Base-by-base conservation (phyloP, 2,329 filamentous ascomycete genomes). In the Pezizomycotina sp. region DNA sequence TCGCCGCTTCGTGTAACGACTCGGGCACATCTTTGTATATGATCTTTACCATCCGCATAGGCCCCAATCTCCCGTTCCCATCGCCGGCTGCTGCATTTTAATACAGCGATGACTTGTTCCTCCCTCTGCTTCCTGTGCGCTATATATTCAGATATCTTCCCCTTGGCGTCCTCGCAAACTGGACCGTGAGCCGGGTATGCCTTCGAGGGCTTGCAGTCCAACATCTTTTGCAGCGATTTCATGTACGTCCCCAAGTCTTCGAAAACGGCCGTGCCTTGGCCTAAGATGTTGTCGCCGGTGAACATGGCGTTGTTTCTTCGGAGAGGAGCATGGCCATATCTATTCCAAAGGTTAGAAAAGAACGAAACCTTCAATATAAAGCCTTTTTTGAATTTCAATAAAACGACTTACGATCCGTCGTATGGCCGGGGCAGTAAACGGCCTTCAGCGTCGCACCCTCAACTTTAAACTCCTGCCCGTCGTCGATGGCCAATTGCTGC, bases 171-270 rank as follows among this genome's bases (percentile, higher is more conserved):
- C 23, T 74, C 68, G 15, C 95, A 65, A 3, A 89, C 70, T 0
- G 74, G 67, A 0, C 89, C 89, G 52, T 98, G 89, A 3, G 80
- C 86, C 0, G 89, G 86, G 55, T 92, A 95, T 2, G 74, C 82
- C 1, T 56, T 57, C 6, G 43, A 32, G 6, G 33, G 36, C 48
- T 80, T 79, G 5, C 72, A 60, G 14, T 58, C 56, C 28, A 64
- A 62, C 81, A 92, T 89, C 46, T 64, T 64, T 24, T 71, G 63
- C 8, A 92, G 61, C 41, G 72, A 81, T 13, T 56, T 53, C 45
- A 91, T 61, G 53, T 91, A 92, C 0, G 61, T 59, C 1, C 60
- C 56, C 6, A 92, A 62, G 46, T 89, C 71, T 55, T 91, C 80
- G 48, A 91, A 91, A 0, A 89, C 80, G 3, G 78, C 74, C 2